Evolutionary conservation across 495 filamentous ascomycete species (phyloP).

Genomic region (Annulohypoxylon bovei): DNA sequence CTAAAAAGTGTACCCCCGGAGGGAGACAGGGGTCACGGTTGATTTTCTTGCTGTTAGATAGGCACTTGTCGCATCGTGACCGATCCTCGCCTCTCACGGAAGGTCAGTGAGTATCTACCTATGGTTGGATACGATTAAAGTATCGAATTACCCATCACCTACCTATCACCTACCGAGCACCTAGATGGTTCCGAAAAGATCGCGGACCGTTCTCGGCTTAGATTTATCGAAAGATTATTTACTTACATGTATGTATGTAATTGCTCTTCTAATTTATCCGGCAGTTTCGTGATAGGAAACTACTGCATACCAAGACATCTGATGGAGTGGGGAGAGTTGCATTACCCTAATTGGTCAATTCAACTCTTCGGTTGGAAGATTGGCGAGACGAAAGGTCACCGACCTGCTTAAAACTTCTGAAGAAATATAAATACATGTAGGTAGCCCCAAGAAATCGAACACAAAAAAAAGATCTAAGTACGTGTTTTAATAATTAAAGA

Average conservation of each 20-base stretch:
- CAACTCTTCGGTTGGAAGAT: not conserved
- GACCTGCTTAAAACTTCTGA: not conserved
- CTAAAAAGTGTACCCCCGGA: not conserved
- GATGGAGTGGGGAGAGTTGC: not conserved
- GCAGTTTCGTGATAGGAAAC: not conserved
- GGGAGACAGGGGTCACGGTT: not conserved
- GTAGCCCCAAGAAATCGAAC: not conserved
- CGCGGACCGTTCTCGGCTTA: not conserved
- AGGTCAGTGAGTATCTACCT: not conserved
- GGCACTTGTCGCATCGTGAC: not conserved
- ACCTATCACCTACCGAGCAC: not conserved
- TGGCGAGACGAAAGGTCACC: not conserved
- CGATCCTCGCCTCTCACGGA: constrained; percentile 8
- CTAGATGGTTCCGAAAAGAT: not conserved
- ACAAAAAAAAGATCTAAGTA: not conserved
- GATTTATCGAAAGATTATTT: not conserved
- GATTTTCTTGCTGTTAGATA: not conserved
- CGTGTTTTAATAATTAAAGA: not conserved
- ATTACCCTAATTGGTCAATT: not conserved
- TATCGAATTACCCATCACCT: not conserved
- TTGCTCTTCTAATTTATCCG: not conserved
- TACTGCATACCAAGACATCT: not conserved
- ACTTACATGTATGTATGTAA: not conserved
- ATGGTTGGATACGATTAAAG: too few relatives aligned
- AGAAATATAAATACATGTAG: not conserved